phyloP scores from a whole-genome alignment of 441 rosid species.

The Adansonia madagascariensis region DNA sequence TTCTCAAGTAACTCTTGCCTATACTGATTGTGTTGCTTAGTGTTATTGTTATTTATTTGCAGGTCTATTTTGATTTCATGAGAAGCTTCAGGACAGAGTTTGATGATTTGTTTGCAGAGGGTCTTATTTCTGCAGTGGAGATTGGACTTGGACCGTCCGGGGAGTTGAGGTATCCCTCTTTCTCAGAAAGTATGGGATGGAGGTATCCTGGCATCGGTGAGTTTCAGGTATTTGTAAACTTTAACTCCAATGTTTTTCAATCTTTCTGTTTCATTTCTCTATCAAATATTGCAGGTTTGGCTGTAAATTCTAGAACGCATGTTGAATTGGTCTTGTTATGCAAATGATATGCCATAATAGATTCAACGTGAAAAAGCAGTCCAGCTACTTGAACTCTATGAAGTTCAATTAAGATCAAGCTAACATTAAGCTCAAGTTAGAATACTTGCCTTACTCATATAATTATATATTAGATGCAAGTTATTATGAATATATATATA shows the following conservation, averaged over 20 bases:
- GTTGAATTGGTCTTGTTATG: neutral
- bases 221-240: slow-evolving; percentile 65
- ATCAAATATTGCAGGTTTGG: slow-evolving; percentile 1
- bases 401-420: slow-evolving; percentile 17
- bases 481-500: slow-evolving; percentile 1
- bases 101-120: slow-evolving; percentile 63
- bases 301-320: neutral
- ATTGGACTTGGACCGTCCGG: slow-evolving; percentile 80
- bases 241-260: neutral
- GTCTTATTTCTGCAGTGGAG: slow-evolving; percentile 63
- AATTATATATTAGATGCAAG: slow-evolving; percentile 9
- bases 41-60: slow-evolving; percentile 28
- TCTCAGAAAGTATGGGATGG: slow-evolving; percentile 74
- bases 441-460: slow-evolving; percentile 7
- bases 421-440: slow-evolving; percentile 14
- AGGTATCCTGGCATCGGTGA: slow-evolving; percentile 79
- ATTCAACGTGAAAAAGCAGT: neutral
- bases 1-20: neutral
- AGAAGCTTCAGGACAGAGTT: slow-evolving; percentile 82
- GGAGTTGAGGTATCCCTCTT: slow-evolving; percentile 72
- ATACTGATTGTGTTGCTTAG: slow-evolving; percentile 26
- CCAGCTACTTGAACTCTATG: slow-evolving; percentile 5
- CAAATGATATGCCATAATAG: slow-evolving; percentile 10
- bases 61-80: slow-evolving; percentile 82
- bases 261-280: slow-evolving; percentile 18